phyloP scores from a whole-genome alignment of 306 rosid genomes.

The Hippophae tibetana region DNA sequence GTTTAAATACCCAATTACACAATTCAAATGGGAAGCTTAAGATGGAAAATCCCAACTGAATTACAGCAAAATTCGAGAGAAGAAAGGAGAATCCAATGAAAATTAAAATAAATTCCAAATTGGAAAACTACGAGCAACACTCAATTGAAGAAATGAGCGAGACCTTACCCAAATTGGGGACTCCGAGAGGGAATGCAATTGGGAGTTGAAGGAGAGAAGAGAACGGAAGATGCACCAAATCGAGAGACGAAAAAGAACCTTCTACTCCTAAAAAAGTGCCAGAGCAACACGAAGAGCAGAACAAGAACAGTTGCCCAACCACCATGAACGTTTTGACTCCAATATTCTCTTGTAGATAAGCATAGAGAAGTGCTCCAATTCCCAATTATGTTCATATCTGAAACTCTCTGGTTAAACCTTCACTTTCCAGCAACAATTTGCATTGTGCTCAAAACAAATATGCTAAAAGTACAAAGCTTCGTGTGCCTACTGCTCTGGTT shows the following conservation, averaged over 20 bases:
- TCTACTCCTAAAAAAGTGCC: slow-evolving; percentile 20
- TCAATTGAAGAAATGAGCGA: background rate
- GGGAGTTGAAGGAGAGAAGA: slow-evolving; percentile 17
- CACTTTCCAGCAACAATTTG: no score
- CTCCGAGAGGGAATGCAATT: slow-evolving; percentile 4
- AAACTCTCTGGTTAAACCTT: no score
- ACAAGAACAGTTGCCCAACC: slow-evolving; percentile 44
- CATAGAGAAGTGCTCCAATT: no score
- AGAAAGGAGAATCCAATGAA: background rate
- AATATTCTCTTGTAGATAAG: slow-evolving; percentile 9
- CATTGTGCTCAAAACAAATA: no score
- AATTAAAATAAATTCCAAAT: background rate
- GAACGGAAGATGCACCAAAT: background rate
- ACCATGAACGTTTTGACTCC: slow-evolving; percentile 35
- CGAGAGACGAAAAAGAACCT: slow-evolving; percentile 6
- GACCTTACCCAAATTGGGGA: slow-evolving; percentile 10
- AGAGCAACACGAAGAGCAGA: slow-evolving; percentile 32
- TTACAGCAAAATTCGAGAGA: no score
- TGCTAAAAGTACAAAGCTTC: no score
- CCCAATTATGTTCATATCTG: no score
- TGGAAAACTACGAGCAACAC: background rate
- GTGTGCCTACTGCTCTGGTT: no score
- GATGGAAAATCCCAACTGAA: no score
- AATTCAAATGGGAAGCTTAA: no score
- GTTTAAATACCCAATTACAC: no score